phyloP scores from a whole-genome alignment of 768 basidiomycete species.

The Cyclocybe cylindracea region DNA sequence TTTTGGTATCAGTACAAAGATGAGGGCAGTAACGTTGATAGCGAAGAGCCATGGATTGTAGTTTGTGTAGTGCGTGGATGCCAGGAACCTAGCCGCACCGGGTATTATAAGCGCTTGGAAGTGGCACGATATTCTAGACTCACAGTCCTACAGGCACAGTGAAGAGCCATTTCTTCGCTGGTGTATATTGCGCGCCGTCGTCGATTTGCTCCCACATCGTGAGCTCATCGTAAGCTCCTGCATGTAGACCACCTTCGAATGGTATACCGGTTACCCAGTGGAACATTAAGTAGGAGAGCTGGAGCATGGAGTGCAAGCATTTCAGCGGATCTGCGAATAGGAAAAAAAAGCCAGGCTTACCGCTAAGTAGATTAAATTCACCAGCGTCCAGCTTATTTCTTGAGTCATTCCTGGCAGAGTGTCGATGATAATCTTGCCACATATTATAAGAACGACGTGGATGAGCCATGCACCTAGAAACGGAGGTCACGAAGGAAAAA shows the following conservation, averaged over 20 bases:
- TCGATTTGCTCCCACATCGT: constrained; percentile 99
- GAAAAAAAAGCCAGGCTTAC: constrained; percentile 47
- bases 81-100: constrained; percentile 70
- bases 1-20: constrained; percentile 88
- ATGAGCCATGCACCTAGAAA: constrained; percentile 93
- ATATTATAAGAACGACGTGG: constrained; percentile 88
- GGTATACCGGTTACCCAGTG: constrained; percentile 98
- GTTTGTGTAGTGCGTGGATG: constrained; percentile 97
- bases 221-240: constrained; percentile 95
- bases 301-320: constrained; percentile 1
- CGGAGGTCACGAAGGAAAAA: constrained; percentile 2
- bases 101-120: not conserved
- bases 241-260: constrained; percentile 84
- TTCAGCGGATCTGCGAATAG: not conserved
- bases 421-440: constrained; percentile 92
- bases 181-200: constrained; percentile 97
- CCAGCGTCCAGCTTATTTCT: constrained; percentile 93
- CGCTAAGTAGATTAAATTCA: constrained; percentile 87
- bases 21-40: constrained; percentile 80
- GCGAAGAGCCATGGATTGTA: constrained; percentile 95
- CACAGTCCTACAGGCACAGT: constrained; percentile 88
- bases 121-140: constrained; percentile 25
- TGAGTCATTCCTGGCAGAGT: constrained; percentile 93
- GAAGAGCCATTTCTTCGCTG: constrained; percentile 96
- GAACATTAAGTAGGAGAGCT: constrained; percentile 99